phyloP scores from a whole-genome alignment of 352 stramenopile species.

The Peronospora belbahrii region DNA sequence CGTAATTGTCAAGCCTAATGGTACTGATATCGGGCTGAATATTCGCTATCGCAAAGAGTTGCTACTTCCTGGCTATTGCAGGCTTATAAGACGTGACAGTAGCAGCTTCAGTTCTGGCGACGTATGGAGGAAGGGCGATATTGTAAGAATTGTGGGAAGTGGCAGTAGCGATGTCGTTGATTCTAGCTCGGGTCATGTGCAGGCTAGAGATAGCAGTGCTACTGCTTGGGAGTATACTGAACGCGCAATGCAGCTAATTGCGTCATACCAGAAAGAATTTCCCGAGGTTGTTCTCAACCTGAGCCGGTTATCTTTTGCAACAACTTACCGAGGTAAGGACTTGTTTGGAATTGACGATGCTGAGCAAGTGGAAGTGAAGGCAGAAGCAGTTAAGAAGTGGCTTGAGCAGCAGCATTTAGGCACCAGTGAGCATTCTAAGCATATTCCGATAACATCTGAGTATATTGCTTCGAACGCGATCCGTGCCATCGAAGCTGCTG shows the following conservation, averaged over 20 bases:
- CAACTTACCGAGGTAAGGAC: constrained; percentile 82
- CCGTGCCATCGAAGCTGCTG: constrained; percentile 87
- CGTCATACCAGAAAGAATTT: constrained; percentile 90
- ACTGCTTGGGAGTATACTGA: constrained; percentile 96
- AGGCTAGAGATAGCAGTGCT: constrained; percentile 13
- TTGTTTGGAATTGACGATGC: constrained; percentile 77
- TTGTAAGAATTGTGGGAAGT: constrained; percentile 89
- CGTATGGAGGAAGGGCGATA: constrained; percentile 88
- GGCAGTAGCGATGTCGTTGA: constrained; percentile 23
- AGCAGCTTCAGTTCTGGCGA: constrained; percentile 6
- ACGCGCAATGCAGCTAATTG: constrained; percentile 90
- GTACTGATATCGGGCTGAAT: constrained; percentile 86
- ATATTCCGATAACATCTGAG: constrained; percentile 89
- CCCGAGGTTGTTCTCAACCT: constrained; percentile 89
- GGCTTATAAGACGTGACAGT: constrained; percentile 39
- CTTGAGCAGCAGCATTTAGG: constrained; percentile 88
- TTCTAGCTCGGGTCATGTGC: background rate
- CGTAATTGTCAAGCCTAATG: constrained; percentile 89
- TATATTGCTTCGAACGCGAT: constrained; percentile 91
- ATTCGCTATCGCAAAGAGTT: constrained; percentile 77
- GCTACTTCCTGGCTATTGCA: constrained; percentile 90
- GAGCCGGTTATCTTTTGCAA: constrained; percentile 79
- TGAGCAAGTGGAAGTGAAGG: constrained; percentile 53
- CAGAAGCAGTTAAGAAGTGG: constrained; percentile 88
- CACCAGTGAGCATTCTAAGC: constrained; percentile 76